Evolutionary conservation across 345 rosid species (phyloP).

Genomic region (Populus pruinosa): DNA sequence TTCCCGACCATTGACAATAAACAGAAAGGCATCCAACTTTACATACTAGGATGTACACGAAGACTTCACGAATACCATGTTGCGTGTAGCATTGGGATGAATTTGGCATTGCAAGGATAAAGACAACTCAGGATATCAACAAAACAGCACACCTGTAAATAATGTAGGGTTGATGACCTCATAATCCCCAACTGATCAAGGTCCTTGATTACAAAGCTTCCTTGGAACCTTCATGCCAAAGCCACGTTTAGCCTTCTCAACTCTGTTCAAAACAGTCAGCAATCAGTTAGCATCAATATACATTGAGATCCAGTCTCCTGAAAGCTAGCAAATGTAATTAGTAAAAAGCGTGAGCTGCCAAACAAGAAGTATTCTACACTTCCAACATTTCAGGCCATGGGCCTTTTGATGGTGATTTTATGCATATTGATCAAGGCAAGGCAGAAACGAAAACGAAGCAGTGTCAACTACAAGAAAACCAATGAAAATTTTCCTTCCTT

Average conservation of each 20-base stretch:
- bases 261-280: constrained; percentile 12
- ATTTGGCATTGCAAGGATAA: neutral
- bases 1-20: neutral
- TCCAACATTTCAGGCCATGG: neutral
- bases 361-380: neutral
- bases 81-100: neutral
- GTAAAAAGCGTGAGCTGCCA: neutral
- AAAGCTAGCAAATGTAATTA: neutral
- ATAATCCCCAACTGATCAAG: neutral
- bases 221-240: constrained; percentile 29
- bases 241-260: constrained; percentile 21
- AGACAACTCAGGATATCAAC: neutral
- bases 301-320: neutral
- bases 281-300: neutral
- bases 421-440: neutral
- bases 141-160: neutral
- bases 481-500: neutral
- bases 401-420: neutral
- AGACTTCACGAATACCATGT: neutral
- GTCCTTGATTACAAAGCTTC: neutral
- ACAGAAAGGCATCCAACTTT: neutral
- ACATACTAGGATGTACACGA: neutral
- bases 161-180: neutral
- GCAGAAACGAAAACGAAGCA: neutral
- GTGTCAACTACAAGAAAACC: neutral